phyloP scores from a whole-genome alignment of 345 rosid genomes.

The Passiflora organensis region DNA sequence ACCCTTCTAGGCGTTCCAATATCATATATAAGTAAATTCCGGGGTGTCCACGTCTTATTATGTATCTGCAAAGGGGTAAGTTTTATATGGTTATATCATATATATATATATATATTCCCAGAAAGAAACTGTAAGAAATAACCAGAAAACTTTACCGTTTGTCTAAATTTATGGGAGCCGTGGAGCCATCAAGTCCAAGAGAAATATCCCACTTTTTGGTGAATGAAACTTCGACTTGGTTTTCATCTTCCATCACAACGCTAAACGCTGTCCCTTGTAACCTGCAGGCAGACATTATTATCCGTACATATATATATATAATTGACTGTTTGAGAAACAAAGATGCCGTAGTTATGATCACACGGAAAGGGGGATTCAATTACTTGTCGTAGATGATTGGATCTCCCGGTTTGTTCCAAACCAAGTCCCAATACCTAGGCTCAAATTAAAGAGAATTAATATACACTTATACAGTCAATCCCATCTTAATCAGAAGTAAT shows the following conservation, averaged over 20 bases:
- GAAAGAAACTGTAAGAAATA: too few species aligned
- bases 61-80: conserved; percentile 49
- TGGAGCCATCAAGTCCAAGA: conserved; percentile 15
- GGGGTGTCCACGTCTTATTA: conserved; percentile 57
- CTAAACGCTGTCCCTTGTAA: conserved; percentile 10
- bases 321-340: too few species aligned
- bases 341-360: too few species aligned
- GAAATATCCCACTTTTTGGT: conserved; percentile 39
- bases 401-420: conserved; percentile 26
- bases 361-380: not conserved
- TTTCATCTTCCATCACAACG: conserved; percentile 13
- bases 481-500: too few species aligned
- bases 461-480: too few species aligned
- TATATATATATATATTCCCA: too few species aligned
- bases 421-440: conserved; percentile 27
- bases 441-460: not conserved
- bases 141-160: conserved; percentile 48
- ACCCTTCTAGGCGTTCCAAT: conserved; percentile 61
- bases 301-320: too few species aligned
- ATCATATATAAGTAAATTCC: conserved; percentile 70
- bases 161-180: conserved; percentile 74
- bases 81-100: too few species aligned
- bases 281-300: conserved; percentile 1
- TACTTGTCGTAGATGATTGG: conserved; percentile 18
- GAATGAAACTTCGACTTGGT: conserved; percentile 25